These are phyloP conservation scores for Kazachstania africana DNA, from an alignment of 805 yeast genomes.

Conservation along the genomic window DNA sequence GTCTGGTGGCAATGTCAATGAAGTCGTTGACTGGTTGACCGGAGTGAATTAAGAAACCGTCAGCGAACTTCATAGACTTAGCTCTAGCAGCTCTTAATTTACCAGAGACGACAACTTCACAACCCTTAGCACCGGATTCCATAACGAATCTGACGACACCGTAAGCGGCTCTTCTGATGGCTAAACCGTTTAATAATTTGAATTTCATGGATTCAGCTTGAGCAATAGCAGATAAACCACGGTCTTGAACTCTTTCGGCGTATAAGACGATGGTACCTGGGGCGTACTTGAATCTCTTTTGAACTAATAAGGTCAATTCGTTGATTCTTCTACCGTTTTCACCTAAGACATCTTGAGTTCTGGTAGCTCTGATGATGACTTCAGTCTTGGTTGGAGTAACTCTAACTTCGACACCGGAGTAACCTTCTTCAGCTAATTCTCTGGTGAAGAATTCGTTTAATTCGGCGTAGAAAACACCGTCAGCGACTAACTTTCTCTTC, in stretches of 20 bases:
- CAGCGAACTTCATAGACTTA: slow-evolving; percentile 98
- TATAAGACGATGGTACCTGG: slow-evolving; percentile 87
- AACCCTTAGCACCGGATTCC: slow-evolving; percentile 99
- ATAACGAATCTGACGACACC: slow-evolving; percentile 99
- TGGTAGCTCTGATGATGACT: slow-evolving; percentile 97
- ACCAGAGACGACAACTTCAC: slow-evolving; percentile 99
- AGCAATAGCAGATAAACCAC: slow-evolving; percentile 99
- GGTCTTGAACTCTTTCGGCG: slow-evolving; percentile 99
- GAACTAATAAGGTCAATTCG: slow-evolving; percentile 93
- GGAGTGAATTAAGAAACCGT: slow-evolving; percentile 99
- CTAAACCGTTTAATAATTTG: slow-evolving; percentile 96
- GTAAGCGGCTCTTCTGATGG: slow-evolving; percentile 99
- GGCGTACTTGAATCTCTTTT: slow-evolving; percentile 95
- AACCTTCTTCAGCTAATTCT: slow-evolving; percentile 99
- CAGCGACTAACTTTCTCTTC: slow-evolving; percentile 99
- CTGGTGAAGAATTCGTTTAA: slow-evolving; percentile 99
- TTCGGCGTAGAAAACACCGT: slow-evolving; percentile 99
- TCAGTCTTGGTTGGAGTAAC: slow-evolving; percentile 96
- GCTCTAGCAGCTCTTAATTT: slow-evolving; percentile 99
- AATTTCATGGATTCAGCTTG: slow-evolving; percentile 98
- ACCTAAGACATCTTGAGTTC: slow-evolving; percentile 97
- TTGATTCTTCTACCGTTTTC: slow-evolving; percentile 99
- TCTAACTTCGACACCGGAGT: slow-evolving; percentile 99
- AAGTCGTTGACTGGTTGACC: slow-evolving; percentile 99
- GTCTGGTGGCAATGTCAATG: slow-evolving; percentile 98